These are phyloP conservation scores for Uronychia setigera DNA, from an alignment of 73 alveolate species.

Conservation along the genomic window DNA sequence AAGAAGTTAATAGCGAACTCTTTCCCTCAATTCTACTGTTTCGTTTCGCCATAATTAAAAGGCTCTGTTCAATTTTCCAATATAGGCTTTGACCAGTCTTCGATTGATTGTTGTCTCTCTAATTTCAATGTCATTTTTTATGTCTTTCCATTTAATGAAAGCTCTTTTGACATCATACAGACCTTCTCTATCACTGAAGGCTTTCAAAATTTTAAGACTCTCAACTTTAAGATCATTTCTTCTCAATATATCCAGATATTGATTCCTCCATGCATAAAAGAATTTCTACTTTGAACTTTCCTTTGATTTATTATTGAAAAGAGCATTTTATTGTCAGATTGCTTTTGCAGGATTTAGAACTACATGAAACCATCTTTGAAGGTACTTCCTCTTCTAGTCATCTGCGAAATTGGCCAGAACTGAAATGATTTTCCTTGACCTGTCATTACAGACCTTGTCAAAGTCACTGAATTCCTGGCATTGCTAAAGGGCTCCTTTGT, in stretches of 20 bases:
- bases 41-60: constrained; percentile 19
- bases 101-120: neutral
- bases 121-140: neutral
- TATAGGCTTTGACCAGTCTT: neutral
- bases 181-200: neutral
- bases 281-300: neutral
- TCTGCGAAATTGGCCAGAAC: neutral
- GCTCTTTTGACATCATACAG: neutral
- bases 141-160: neutral
- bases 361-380: neutral
- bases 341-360: neutral
- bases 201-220: neutral
- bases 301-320: neutral
- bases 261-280: neutral
- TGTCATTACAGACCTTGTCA: neutral
- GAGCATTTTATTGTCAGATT: neutral
- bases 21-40: neutral
- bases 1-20: constrained; percentile 14
- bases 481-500: neutral
- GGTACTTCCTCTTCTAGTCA: neutral
- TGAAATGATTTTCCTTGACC: neutral
- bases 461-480: neutral
- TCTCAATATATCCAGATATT: neutral
- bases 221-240: neutral
- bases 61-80: constrained; percentile 9